Percentiles rank a stretch among this genome's conserved stretches.
phyloP scores from a whole-genome alignment of 441 rosid genomes.

The Gossypium davidsonii region DNA sequence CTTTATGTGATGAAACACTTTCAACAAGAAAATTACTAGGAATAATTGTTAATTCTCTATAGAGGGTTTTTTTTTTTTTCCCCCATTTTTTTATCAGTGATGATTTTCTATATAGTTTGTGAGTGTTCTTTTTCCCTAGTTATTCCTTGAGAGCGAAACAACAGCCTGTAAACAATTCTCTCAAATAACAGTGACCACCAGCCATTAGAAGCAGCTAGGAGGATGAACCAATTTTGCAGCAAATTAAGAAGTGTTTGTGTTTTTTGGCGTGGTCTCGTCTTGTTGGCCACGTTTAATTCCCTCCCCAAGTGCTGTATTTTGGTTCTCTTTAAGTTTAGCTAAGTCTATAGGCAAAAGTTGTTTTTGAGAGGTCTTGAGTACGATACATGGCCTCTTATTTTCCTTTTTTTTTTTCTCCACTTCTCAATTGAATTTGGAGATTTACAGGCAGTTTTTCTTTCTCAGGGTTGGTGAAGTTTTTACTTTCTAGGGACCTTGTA shows the following conservation, averaged over 20 bases:
- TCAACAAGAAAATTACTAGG: background rate
- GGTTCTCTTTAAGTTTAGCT: background rate
- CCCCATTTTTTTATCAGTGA: background rate
- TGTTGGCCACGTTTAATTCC: background rate
- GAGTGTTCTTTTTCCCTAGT: background rate
- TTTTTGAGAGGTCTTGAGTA: background rate
- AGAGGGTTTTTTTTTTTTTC: background rate
- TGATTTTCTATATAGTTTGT: background rate
- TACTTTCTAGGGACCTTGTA: background rate
- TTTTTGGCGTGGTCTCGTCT: background rate
- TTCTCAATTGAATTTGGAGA: conserved; percentile 8
- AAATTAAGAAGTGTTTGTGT: background rate
- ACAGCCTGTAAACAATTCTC: background rate
- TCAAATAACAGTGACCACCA: background rate
- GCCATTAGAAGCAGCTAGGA: background rate
- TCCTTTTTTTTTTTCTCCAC: background rate
- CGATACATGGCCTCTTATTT: background rate
- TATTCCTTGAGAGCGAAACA: conserved; percentile 1
- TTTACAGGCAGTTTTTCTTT: background rate
- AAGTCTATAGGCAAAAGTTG: background rate
- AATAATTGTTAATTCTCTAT: background rate
- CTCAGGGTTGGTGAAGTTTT: background rate
- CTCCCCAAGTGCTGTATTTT: background rate
- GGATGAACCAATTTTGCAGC: background rate
- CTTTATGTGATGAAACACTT: background rate